Percentiles rank a stretch among this genome's conserved stretches.
phyloP scores from a whole-genome alignment of 768 basidiomycete species.

The Suillus subalutaceus region DNA sequence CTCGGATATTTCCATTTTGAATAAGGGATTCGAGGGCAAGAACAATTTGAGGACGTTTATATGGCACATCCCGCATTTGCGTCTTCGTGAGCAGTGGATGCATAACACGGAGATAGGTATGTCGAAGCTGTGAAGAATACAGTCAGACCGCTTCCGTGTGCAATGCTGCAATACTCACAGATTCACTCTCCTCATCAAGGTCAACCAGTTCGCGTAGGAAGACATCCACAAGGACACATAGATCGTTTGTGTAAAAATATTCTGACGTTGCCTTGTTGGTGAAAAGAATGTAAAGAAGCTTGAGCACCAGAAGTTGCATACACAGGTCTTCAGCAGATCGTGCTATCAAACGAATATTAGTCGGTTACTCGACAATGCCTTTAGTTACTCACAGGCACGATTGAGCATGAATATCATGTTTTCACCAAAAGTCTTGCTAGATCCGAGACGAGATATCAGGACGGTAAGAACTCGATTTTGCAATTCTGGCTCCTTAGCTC shows the following conservation, averaged over 20 bases:
- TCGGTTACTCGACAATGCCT: background rate
- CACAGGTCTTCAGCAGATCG: slow-evolving; percentile 89
- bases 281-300: slow-evolving; percentile 92
- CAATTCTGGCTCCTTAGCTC: slow-evolving; percentile 39
- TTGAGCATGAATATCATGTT: slow-evolving; percentile 99
- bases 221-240: slow-evolving; percentile 95
- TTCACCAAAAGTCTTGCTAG: slow-evolving; percentile 95
- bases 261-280: slow-evolving; percentile 91
- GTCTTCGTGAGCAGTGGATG: slow-evolving; percentile 95
- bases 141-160: background rate
- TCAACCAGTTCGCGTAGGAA: slow-evolving; percentile 94
- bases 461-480: slow-evolving; percentile 84
- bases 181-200: slow-evolving; percentile 91
- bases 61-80: slow-evolving; percentile 80
- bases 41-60: slow-evolving; percentile 91
- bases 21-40: slow-evolving; percentile 78
- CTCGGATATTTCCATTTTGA: slow-evolving; percentile 73
- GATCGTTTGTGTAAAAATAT: slow-evolving; percentile 98
- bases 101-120: slow-evolving; percentile 95
- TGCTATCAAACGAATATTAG: slow-evolving; percentile 47
- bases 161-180: slow-evolving; percentile 52
- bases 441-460: slow-evolving; percentile 79
- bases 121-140: slow-evolving; percentile 61
- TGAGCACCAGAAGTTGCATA: slow-evolving; percentile 92
- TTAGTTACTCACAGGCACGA: slow-evolving; percentile 72